A percentile compares a stretch with the other conserved stretches of the same genome.
Evolutionary conservation across 768 basidiomycete species (phyloP).

Genomic region (Fistulinella prunicolor): DNA sequence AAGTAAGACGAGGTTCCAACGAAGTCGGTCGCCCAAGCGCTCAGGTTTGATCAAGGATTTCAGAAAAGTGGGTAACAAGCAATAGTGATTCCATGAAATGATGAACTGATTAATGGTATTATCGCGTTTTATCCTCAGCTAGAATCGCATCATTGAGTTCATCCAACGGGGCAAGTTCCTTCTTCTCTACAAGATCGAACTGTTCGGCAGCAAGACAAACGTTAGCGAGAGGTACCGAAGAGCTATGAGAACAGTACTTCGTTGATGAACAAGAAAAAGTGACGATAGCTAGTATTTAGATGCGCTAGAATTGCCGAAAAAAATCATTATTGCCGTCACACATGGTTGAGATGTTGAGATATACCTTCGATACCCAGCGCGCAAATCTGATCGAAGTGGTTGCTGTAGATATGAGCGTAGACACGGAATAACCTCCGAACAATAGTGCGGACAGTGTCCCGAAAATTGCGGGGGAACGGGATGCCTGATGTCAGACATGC

Average conservation of each 20-base stretch:
- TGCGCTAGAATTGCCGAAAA: slow-evolving; percentile 60
- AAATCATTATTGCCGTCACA: background rate
- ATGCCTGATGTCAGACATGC: slow-evolving; percentile 53
- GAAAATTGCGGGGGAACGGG: slow-evolving; percentile 87
- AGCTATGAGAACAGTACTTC: slow-evolving; percentile 57
- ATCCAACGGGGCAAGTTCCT: slow-evolving; percentile 90
- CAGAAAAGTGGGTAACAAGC: background rate
- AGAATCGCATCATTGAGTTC: slow-evolving; percentile 93
- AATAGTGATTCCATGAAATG: background rate
- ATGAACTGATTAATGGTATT: background rate
- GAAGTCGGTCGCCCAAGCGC: background rate
- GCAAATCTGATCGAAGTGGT: slow-evolving; percentile 98
- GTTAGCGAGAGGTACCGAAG: slow-evolving; percentile 9
- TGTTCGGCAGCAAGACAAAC: slow-evolving; percentile 26
- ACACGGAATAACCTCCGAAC: slow-evolving; percentile 91
- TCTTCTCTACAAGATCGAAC: slow-evolving; percentile 96
- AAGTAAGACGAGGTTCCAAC: background rate
- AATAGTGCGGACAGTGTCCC: slow-evolving; percentile 88
- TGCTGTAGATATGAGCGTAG: slow-evolving; percentile 98
- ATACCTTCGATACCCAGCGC: slow-evolving; percentile 96
- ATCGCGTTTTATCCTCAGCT: slow-evolving; percentile 47
- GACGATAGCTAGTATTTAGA: slow-evolving; percentile 96
- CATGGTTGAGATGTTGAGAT: slow-evolving; percentile 2
- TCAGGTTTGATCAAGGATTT: background rate
- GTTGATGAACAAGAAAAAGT: slow-evolving; percentile 95